Conservation (phyloP, 306 rosid species). For the Vigna nakashimae region DNA sequence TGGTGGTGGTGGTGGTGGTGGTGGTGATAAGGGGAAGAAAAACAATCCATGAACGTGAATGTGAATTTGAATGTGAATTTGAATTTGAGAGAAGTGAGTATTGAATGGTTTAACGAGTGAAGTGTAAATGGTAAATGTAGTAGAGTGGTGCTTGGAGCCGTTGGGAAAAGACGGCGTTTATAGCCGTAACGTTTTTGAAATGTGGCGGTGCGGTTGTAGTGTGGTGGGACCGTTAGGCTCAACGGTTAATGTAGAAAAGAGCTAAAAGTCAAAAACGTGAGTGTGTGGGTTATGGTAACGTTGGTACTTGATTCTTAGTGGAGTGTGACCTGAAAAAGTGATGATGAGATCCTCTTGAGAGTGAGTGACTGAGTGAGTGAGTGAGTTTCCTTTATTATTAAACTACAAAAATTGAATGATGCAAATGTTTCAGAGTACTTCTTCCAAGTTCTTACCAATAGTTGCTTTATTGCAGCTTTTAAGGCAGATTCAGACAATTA, state of each 20-base stretch:
- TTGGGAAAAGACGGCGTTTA: slow-evolving; percentile 36
- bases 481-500: neutral
- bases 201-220: neutral
- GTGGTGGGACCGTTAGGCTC: slow-evolving; percentile 45
- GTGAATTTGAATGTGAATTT: slow-evolving; percentile 6
- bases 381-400: neutral
- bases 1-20: slow-evolving; percentile 31
- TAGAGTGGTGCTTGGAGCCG: slow-evolving; percentile 42
- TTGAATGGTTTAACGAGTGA: neutral
- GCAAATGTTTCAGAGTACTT: neutral
- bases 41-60: slow-evolving; percentile 59
- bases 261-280: neutral
- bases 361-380: neutral
- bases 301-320: neutral
- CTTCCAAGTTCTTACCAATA: neutral
- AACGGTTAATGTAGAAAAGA: slow-evolving; percentile 43
- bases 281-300: neutral
- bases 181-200: slow-evolving; percentile 24
- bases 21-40: slow-evolving; percentile 50
- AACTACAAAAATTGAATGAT: neutral
- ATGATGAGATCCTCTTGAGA: neutral
- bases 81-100: neutral
- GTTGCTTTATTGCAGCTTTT: neutral
- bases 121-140: neutral
- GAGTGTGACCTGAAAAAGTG: neutral